Base-by-base conservation (phyloP, 2,329 filamentous ascomycete species). In the Colletotrichum noveboracense region DNA sequence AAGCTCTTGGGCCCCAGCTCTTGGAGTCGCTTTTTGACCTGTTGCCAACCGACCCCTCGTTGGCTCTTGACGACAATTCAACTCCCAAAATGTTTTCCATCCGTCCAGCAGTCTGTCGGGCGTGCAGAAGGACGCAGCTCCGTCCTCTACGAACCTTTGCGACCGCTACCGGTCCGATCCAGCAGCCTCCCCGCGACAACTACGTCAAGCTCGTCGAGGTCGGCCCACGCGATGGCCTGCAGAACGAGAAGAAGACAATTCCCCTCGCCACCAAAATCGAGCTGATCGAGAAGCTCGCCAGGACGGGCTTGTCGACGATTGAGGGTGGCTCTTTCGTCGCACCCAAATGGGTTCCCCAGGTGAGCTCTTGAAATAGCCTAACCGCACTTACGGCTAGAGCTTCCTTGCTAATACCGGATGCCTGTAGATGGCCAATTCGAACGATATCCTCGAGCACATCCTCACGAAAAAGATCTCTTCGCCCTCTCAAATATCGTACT, bases 261-360 rank as follows among this genome's bases (percentile, higher is more conserved):
- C 88, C 94, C 0, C 87, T 95, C 13, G 87, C 89, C 8, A 95
- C 93, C 4, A 97, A 97, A 84, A 90, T 96, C 71, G 91, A 96
- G 78, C 85, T 97, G 69, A 94, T 97, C 52, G 89, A 93, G 78
- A 88, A 91, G 76, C 86, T 97, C 76, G 91, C 92, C 38, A 86
- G 86, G 77, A 94, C 94, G 1, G 95, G 95, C 0, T 83, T 97
- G 56, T 86, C 87, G 7, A 92, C 92, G 5, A 96, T 97, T 77
- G 95, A 97, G 83, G 93, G 94, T 21, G 95, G 95, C 1, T 94
- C 94, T 2, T 95, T 97, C 81, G 95, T 97, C 12, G 91, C 94
- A 62, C 94, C 95, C 2, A 95, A 94, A 90, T 96, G 94, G 91
- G 93, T 96, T 66, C 95, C 95, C 5, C 95, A 97, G 88, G 91